Percentiles rank a stretch among this genome's conserved stretches.
These are phyloP conservation scores for Picochlorum sp. DNA, from an alignment of 139 green algal genomes.

Conservation along the genomic window DNA sequence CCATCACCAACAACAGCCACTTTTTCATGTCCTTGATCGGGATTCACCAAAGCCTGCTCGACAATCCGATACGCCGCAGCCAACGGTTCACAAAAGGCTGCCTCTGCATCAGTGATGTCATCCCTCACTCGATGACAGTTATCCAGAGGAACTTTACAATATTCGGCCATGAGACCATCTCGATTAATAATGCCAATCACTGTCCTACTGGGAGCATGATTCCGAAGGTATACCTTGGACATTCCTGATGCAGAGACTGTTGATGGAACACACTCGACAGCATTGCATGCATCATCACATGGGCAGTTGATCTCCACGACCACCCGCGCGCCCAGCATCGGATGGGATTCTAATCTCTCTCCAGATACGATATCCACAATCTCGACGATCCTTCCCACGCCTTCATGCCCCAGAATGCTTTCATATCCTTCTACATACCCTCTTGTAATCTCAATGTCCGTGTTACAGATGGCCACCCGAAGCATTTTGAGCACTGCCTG, in stretches of 20 bases:
- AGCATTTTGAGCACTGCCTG: constrained; percentile 12
- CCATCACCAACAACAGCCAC: constrained; percentile 55
- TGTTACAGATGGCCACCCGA: constrained; percentile 11
- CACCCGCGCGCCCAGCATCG: constrained; percentile 39
- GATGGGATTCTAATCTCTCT: too few relatives aligned
- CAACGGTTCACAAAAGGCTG: constrained; percentile 61
- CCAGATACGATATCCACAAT: constrained; percentile 7
- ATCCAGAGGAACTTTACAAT: constrained; percentile 37
- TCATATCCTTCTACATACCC: constrained; percentile 63
- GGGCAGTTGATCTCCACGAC: constrained; percentile 71
- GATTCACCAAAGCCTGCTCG: constrained; percentile 45
- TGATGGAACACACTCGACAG: too few relatives aligned
- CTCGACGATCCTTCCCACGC: constrained; percentile 44
- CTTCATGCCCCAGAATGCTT: constrained; percentile 62
- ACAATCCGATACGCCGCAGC: constrained; percentile 59
- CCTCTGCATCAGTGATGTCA: constrained; percentile 40
- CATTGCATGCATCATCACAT: not conserved
- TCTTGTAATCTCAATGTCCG: constrained; percentile 58
- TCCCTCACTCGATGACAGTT: constrained; percentile 61
- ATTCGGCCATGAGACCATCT: constrained; percentile 53
- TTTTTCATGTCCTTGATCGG: not conserved
- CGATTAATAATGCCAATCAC: constrained; percentile 70
- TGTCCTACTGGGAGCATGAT: constrained; percentile 43
- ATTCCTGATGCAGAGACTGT: too few relatives aligned
- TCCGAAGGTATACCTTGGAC: constrained; percentile 39